phyloP scores from a whole-genome alignment of 1,139 yeast species.

The Groenewaldozyma auringiensis region DNA sequence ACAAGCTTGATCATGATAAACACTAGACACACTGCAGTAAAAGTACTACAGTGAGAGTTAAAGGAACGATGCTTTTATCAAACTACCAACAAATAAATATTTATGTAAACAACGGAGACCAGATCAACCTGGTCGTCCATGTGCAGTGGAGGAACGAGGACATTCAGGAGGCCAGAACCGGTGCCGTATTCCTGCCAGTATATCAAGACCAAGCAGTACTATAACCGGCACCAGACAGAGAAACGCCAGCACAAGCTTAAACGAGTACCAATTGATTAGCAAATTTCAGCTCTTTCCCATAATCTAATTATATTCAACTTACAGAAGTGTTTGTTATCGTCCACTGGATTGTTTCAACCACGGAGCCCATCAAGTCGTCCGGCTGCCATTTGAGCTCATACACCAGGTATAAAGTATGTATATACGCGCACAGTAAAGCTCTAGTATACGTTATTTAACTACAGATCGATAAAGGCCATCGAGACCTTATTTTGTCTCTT shows the following conservation, averaged over 20 bases:
- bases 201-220: background rate
- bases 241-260: conserved; percentile 1
- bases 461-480: background rate
- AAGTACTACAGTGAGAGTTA: too few species aligned
- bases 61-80: too few species aligned
- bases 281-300: too few species aligned
- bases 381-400: too few species aligned
- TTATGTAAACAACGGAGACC: too few species aligned
- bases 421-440: too few species aligned
- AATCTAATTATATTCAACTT: too few species aligned
- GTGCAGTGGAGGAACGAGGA: too few species aligned
- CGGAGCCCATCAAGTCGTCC: background rate
- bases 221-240: background rate
- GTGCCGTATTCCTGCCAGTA: background rate
- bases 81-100: too few species aligned
- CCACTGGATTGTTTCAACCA: background rate
- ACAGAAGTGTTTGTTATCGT: background rate
- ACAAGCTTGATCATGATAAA: too few species aligned
- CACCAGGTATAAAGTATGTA: background rate
- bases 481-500: background rate
- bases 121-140: too few species aligned
- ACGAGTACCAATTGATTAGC: background rate
- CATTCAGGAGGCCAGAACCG: background rate
- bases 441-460: background rate
- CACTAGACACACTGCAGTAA: too few species aligned